These are phyloP conservation scores for Symbiodinium pilosum DNA, from an alignment of 73 alveolate genomes.

Conservation along the genomic window DNA sequence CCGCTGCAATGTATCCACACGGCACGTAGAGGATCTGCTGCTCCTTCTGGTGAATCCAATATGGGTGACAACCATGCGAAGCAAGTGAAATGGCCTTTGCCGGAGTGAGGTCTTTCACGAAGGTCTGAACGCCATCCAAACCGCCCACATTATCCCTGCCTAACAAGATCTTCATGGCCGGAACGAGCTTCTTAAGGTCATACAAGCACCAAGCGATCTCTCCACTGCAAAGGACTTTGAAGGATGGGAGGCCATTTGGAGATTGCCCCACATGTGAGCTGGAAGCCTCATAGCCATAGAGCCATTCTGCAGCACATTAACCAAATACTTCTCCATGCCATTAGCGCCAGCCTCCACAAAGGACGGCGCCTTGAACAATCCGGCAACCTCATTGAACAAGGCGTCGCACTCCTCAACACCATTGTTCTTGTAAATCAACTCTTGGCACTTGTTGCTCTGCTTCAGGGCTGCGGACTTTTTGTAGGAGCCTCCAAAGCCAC, in stretches of 20 bases:
- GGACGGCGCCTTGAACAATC: background rate
- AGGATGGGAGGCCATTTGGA: constrained; percentile 30
- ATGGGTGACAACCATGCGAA: background rate
- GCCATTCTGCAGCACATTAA: constrained; percentile 5
- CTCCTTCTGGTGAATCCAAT: background rate
- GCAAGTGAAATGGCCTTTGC: background rate
- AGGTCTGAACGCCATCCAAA: background rate
- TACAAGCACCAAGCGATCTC: constrained; percentile 11
- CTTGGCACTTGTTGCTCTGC: background rate
- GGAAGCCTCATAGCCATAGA: background rate
- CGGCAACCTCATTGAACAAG: background rate
- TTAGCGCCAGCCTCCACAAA: background rate
- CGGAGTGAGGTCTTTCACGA: background rate
- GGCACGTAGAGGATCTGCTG: constrained; percentile 20
- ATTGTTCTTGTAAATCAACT: background rate
- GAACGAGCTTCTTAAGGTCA: background rate
- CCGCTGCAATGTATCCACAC: constrained; percentile 26
- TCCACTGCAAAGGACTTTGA: background rate
- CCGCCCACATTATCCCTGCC: background rate
- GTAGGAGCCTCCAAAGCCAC: constrained; percentile 47
- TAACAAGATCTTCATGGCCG: background rate
- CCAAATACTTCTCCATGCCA: background rate
- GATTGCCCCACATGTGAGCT: background rate
- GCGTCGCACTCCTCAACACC: constrained; percentile 34
- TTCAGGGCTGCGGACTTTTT: constrained; percentile 19